Evolutionary conservation across 2,329 filamentous ascomycete genomes (phyloP).

Genomic region (Botrytis deweyae): DNA sequence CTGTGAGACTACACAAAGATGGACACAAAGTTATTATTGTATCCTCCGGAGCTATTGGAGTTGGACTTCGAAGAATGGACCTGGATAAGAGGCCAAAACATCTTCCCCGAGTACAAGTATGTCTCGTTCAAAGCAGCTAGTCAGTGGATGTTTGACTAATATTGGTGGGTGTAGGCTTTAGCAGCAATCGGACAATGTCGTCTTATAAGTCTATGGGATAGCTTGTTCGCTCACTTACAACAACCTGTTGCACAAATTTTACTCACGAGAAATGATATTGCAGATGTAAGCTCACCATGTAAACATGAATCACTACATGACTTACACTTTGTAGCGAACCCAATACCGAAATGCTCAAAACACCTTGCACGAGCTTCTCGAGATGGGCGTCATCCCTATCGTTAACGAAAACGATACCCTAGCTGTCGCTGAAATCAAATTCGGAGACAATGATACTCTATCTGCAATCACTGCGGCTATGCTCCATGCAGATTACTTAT

Average conservation of each 20-base stretch:
- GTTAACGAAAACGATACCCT: slow-evolving; percentile 99
- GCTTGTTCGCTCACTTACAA: slow-evolving; percentile 79
- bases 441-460: slow-evolving; percentile 96
- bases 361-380: slow-evolving; percentile 83
- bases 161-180: slow-evolving; percentile 59
- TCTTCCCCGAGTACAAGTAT: slow-evolving; percentile 79
- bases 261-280: slow-evolving; percentile 92
- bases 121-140: slow-evolving; percentile 22
- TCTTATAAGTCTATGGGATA: slow-evolving; percentile 94
- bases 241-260: slow-evolving; percentile 95
- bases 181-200: slow-evolving; percentile 95
- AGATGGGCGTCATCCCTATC: slow-evolving; percentile 96
- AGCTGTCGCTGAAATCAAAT: slow-evolving; percentile 97
- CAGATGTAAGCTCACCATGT: slow-evolving; percentile 63
- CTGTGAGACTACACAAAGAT: slow-evolving; percentile 80
- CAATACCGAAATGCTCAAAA: slow-evolving; percentile 97
- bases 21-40: slow-evolving; percentile 94
- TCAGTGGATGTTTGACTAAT: neutral
- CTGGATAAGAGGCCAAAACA: slow-evolving; percentile 85
- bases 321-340: slow-evolving; percentile 57
- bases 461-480: slow-evolving; percentile 96
- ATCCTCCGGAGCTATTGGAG: slow-evolving; percentile 94
- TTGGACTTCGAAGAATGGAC: slow-evolving; percentile 88
- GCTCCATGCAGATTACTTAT: slow-evolving; percentile 94
- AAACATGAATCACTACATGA: slow-evolving; percentile 24